Percentiles rank a stretch among this genome's conserved stretches.
These are phyloP conservation scores for Lablab purpureus DNA, from an alignment of 306 rosid genomes.

Conservation along the genomic window DNA sequence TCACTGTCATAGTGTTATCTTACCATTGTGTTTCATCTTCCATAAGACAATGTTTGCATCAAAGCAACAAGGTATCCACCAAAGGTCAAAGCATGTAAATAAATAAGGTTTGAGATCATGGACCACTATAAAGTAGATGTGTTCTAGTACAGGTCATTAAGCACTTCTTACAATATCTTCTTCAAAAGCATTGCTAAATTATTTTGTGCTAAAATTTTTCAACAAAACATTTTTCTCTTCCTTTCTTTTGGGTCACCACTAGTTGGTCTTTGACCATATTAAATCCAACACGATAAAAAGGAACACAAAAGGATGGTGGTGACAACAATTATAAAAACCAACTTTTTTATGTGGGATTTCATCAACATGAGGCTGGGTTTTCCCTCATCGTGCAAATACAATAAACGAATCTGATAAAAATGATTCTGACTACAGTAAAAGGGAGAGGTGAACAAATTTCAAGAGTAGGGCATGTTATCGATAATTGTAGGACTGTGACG, in stretches of 20 bases:
- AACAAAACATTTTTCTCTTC: neutral
- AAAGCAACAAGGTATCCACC: neutral
- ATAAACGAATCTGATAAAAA: neutral
- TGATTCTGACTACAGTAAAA: conserved; percentile 4
- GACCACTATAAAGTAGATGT: conserved; percentile 44
- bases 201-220: conserved; percentile 27
- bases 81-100: neutral
- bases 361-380: conserved; percentile 1
- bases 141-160: conserved; percentile 23
- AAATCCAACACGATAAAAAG: conserved; percentile 35
- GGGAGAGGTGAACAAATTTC: conserved; percentile 30
- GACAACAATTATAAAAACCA: conserved; percentile 35
- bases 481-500: neutral
- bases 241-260: conserved; percentile 25
- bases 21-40: conserved; percentile 28
- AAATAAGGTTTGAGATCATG: conserved; percentile 12
- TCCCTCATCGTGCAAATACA: neutral
- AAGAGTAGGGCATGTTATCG: neutral
- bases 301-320: conserved; percentile 27
- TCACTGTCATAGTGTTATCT: conserved; percentile 41
- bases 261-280: conserved; percentile 25
- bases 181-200: conserved; percentile 33
- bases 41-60: conserved; percentile 37
- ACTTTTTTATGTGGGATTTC: conserved; percentile 32
- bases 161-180: conserved; percentile 7